Conservation (phyloP, 371 early-diverging fungal species). For the Mucor sp. region DNA sequence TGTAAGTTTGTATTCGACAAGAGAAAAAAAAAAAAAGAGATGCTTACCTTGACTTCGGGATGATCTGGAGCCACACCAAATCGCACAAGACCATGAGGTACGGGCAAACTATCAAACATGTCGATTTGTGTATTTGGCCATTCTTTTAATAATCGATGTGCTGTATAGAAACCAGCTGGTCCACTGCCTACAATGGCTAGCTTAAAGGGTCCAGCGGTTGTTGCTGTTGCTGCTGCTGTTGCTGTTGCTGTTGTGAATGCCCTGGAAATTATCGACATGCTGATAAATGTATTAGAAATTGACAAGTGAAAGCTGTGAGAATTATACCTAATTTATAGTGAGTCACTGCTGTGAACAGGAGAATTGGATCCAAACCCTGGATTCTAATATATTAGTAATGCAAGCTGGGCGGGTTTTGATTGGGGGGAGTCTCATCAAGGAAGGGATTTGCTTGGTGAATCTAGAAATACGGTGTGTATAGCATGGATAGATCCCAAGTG, state of each 20-base stretch:
- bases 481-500: too few relatives aligned
- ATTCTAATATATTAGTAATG: too few relatives aligned
- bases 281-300: not conserved
- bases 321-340: too few relatives aligned
- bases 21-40: too few relatives aligned
- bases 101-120: slow-evolving; percentile 86
- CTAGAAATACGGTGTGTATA: too few relatives aligned
- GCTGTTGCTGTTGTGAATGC: slow-evolving; percentile 24
- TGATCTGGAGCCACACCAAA: slow-evolving; percentile 99
- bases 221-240: slow-evolving; percentile 24
- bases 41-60: slow-evolving; percentile 89
- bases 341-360: not conserved
- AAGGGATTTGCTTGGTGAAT: too few relatives aligned
- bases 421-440: too few relatives aligned
- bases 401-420: too few relatives aligned
- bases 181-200: slow-evolving; percentile 87
- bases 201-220: slow-evolving; percentile 35
- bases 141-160: slow-evolving; percentile 74
- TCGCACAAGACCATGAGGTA: slow-evolving; percentile 93
- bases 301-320: not conserved
- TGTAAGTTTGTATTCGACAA: too few relatives aligned
- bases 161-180: slow-evolving; percentile 94
- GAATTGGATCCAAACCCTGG: too few relatives aligned
- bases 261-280: slow-evolving; percentile 16
- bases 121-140: slow-evolving; percentile 66